A percentile compares a stretch with the other conserved stretches of the same genome.
phyloP scores from a whole-genome alignment of 306 rosid species.

The Crataegus laevigata region DNA sequence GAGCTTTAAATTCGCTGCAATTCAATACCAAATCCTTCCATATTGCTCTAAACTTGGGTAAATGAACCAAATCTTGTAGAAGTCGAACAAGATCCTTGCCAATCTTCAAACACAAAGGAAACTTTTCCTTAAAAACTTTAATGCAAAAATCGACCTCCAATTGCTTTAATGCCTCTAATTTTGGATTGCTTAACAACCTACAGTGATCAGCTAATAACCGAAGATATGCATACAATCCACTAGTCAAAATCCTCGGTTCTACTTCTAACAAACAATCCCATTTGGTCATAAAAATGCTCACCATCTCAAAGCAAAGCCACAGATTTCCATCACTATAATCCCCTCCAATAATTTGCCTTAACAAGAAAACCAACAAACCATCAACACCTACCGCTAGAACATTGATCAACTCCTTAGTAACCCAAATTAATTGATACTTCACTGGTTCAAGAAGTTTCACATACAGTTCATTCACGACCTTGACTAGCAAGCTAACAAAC shows the following conservation, averaged over 20 bases:
- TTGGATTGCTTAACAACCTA: slow-evolving; percentile 15
- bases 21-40: slow-evolving; percentile 51
- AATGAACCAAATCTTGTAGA: slow-evolving; percentile 59
- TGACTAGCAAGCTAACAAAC: slow-evolving; percentile 34
- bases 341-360: slow-evolving; percentile 66
- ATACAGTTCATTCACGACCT: slow-evolving; percentile 40
- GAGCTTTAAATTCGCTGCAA: slow-evolving; percentile 34
- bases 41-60: slow-evolving; percentile 52
- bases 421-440: slow-evolving; percentile 52
- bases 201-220: slow-evolving; percentile 66
- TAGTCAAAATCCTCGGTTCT: slow-evolving; percentile 40
- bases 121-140: slow-evolving; percentile 53
- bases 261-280: slow-evolving; percentile 46
- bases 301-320: slow-evolving; percentile 57
- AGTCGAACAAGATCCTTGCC: slow-evolving; percentile 79
- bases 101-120: slow-evolving; percentile 53
- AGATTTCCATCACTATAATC: slow-evolving; percentile 55
- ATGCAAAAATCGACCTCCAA: slow-evolving; percentile 64
- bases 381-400: slow-evolving; percentile 49
- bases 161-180: slow-evolving; percentile 43
- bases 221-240: slow-evolving; percentile 58
- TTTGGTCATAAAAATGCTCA: slow-evolving; percentile 34
- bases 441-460: slow-evolving; percentile 40
- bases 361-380: slow-evolving; percentile 41
- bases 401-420: slow-evolving; percentile 38